Evolutionary conservation across 768 basidiomycete species (phyloP).

Genomic region (Mrakia blollopis): DNA sequence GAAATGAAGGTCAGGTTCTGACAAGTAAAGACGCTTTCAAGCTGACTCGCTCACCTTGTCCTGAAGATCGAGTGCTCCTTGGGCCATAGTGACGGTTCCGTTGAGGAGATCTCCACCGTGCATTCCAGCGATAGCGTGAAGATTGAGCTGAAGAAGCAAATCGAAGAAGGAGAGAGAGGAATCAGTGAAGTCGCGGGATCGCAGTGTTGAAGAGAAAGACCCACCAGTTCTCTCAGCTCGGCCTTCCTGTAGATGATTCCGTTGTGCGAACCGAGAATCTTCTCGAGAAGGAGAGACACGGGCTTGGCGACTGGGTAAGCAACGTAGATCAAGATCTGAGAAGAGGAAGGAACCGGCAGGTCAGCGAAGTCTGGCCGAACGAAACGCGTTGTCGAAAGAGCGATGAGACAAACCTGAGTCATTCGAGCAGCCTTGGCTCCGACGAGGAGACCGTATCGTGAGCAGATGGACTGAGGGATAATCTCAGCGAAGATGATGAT

Average conservation of each 20-base stretch:
- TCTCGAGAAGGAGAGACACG: slow-evolving; percentile 19
- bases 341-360: background rate
- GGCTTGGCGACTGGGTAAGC: slow-evolving; percentile 22
- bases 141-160: slow-evolving; percentile 54
- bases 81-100: slow-evolving; percentile 85
- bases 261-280: slow-evolving; percentile 46
- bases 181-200: background rate
- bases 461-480: slow-evolving; percentile 80
- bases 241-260: slow-evolving; percentile 76
- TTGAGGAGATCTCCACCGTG: slow-evolving; percentile 79
- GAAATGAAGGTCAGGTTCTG: slow-evolving; percentile 37
- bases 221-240: slow-evolving; percentile 74
- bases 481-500: slow-evolving; percentile 73
- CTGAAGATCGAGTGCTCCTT: slow-evolving; percentile 80
- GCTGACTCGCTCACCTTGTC: slow-evolving; percentile 53
- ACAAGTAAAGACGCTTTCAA: slow-evolving; percentile 36
- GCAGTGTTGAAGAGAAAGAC: no score
- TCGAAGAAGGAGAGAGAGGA: no score
- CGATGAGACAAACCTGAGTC: background rate
- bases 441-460: slow-evolving; percentile 79
- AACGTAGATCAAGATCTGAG: background rate
- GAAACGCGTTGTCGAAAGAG: background rate
- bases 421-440: slow-evolving; percentile 45
- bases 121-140: slow-evolving; percentile 61
- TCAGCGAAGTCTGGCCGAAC: background rate